A percentile compares a stretch with the other conserved stretches of the same genome.
These are phyloP conservation scores for Trypanosomatidae sp. DNA, from an alignment of 208 protist species.

Conservation along the genomic window DNA sequence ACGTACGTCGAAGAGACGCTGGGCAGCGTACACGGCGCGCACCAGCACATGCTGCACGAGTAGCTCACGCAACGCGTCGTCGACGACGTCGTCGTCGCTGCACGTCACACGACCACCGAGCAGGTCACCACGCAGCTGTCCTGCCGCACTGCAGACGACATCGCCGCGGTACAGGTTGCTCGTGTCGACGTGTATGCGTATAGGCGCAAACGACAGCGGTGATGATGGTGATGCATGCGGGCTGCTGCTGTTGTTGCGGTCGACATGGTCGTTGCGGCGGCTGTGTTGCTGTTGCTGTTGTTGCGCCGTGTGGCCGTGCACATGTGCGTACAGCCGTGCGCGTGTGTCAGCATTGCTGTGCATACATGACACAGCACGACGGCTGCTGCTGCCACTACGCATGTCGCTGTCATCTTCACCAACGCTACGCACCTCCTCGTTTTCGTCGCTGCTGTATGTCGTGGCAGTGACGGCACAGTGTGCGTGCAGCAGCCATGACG, in stretches of 20 bases:
- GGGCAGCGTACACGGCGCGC: constrained; percentile 5
- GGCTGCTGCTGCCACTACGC: too few species aligned
- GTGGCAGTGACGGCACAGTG: too few species aligned
- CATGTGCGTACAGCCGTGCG: too few species aligned
- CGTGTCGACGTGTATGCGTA: constrained; percentile 27
- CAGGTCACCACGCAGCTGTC: constrained; percentile 9
- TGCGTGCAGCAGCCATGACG: too few species aligned
- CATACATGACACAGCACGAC: too few species aligned
- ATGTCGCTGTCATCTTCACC: too few species aligned
- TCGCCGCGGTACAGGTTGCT: constrained; percentile 10
- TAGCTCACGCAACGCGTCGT: constrained; percentile 18
- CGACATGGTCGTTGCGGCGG: neutral
- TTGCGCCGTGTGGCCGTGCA: too few species aligned
- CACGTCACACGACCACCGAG: constrained; percentile 20
- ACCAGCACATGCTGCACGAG: constrained; percentile 16
- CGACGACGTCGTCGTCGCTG: constrained; percentile 17
- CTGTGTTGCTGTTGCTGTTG: neutral
- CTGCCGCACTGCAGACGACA: constrained; percentile 8
- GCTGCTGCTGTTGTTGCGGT: too few species aligned
- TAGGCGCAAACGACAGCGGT: constrained; percentile 1
- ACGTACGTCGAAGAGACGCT: constrained; percentile 16
- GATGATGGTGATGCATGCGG: neutral
- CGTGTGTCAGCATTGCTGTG: too few species aligned
- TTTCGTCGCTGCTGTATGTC: too few species aligned
- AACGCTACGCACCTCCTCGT: too few species aligned